Evolutionary conservation across 306 rosid genomes (phyloP), one percentile per base, ranked within the genome.

Genomic region (Cicer chorassanicum): DNA sequence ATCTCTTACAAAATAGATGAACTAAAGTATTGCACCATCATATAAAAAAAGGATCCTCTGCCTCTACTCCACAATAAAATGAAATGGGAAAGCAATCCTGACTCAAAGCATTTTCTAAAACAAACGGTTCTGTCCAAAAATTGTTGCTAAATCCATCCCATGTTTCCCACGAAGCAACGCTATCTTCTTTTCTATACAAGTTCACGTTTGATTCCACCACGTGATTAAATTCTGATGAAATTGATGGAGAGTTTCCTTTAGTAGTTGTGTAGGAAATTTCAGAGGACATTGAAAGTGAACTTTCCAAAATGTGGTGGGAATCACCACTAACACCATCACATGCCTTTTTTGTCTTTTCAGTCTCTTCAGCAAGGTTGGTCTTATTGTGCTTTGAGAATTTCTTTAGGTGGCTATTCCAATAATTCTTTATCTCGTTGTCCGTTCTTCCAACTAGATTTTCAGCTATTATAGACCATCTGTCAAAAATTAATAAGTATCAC

Each of bases 381-480:
- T 56, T 39, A 11, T 60, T 60, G 43, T 2, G 10, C 12, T 60
- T 46, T 16, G 8, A 2, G 48, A 67, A 59, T 76, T 83, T 90
- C 82, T 86, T 86, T 6, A 92, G 75, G 77, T 76, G 81, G 49
- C 90, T 92, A 53, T 89, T 89, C 93, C 93, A 92, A 1, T 84
- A 80, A 44, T 88, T 92, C 78, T 92, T 89, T 45, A 92, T 80
- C 50, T 88, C 89, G 36, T 90, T 90, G 75, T 92, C 93, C 0
- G 92, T 88, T 86, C 97, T 88, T 64, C 96, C 97, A 0, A 85
- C 63, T 42, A 92, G 19, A 9, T 39, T 81, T 19, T 87, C 72
- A 55, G 97, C 90, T 62, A 92, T 89, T 71, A 70, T 3, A 2
- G 93, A 87, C 96, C 97, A 92, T 66, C 96, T 92, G 68, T 10